Conservation (phyloP, 352 stramenopile species). For the Pythium aquatile region DNA sequence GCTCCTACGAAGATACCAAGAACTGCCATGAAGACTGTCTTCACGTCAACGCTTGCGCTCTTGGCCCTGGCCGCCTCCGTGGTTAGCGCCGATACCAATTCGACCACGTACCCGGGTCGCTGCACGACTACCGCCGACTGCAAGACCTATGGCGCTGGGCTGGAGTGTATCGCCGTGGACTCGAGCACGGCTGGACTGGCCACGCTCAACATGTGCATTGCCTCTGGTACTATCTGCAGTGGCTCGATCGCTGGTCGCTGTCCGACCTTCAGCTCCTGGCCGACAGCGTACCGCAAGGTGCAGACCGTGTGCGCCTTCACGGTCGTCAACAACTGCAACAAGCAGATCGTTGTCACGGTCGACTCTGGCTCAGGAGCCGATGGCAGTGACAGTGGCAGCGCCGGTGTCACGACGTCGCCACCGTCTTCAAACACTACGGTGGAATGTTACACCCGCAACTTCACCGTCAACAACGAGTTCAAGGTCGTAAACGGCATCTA, state of each 20-base stretch:
- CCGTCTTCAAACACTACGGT: constrained; percentile 35
- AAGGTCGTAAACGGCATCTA: constrained; percentile 72
- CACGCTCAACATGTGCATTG: constrained; percentile 71
- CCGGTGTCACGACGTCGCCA: constrained; percentile 22
- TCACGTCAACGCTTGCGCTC: constrained; percentile 1
- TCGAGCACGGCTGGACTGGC: constrained; percentile 53
- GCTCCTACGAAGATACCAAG: constrained; percentile 19
- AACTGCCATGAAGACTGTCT: constrained; percentile 26
- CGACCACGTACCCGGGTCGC: constrained; percentile 49
- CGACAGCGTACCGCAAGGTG: constrained; percentile 62
- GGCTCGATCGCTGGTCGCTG: constrained; percentile 60
- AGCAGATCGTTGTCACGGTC: constrained; percentile 43
- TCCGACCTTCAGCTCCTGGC: constrained; percentile 75
- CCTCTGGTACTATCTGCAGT: constrained; percentile 49
- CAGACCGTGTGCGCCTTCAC: constrained; percentile 73
- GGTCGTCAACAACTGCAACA: constrained; percentile 58
- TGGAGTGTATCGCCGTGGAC: constrained; percentile 71
- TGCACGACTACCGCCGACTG: constrained; percentile 57
- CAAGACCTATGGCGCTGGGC: constrained; percentile 47
- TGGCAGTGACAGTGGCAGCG: constrained; percentile 19
- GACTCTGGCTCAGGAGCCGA: constrained; percentile 20
- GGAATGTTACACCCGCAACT: constrained; percentile 70
- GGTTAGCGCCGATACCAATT: constrained; percentile 28
- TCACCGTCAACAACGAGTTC: constrained; percentile 42
- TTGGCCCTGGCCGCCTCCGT: constrained; percentile 11